phyloP scores from a whole-genome alignment of 345 rosid species.

The Arabidopsis thaliana region TAIR10.1 NC_003076.8:8285501-8286000 shows the following conservation, averaged over 20 bases:
- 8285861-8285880: constrained; percentile 28
- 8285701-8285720: neutral
- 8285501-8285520: constrained; percentile 80
- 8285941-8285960: constrained; percentile 86
- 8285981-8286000: constrained; percentile 73
- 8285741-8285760: too few species aligned
- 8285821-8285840: constrained; percentile 64
- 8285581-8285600: neutral
- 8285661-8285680: constrained; percentile 75
- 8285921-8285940: constrained; percentile 6
- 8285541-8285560: constrained; percentile 20
- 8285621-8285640: constrained; percentile 74
- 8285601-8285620: constrained; percentile 68
- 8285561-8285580: neutral
- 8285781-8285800: neutral
- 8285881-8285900: constrained; percentile 2
- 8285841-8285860: constrained; percentile 62
- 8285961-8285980: constrained; percentile 84
- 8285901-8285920: neutral
- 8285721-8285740: neutral
- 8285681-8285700: constrained; percentile 60
- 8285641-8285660: constrained; percentile 73
- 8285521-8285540: constrained; percentile 75
- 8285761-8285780: neutral
- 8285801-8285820: constrained; percentile 58